Base-by-base conservation (phyloP, 2,329 filamentous ascomycete species). In the Diaporthe citriasiana region DNA sequence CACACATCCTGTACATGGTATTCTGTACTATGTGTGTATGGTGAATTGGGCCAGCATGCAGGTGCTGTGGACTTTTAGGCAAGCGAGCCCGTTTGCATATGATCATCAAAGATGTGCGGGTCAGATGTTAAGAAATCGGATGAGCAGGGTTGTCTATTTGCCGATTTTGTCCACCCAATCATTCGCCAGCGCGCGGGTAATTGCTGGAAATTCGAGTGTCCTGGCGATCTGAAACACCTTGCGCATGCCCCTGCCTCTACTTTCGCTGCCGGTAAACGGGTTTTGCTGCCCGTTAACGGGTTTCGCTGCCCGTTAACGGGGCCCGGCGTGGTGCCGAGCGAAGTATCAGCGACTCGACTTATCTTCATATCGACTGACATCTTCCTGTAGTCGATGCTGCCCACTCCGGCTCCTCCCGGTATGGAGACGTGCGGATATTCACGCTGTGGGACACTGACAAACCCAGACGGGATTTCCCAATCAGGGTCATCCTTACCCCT, bases 81-180 rank as follows among this genome's bases (percentile, higher is more conserved):
- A 68, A 71, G 72, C 55, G 38, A 56, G 63, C 57, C 47, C 30
- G n/a, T 63, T 40, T 60, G 73, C 65, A 73, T 71, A 70, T 74
- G 59, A 57, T 68, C 51, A 69, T 72, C 73, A 63, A 57, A 33
- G 56, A 63, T 71, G 76, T 78, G 77, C 78, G 78, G 68, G 76
- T 77, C 76, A 77, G 69, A 72, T 68, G 73, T 53, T 42, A 42
- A 35, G 53, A 60, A 30, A 42, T 51, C 50, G 38, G 70, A 59
- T 60, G 47, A 51, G 45, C 56, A 71, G 47, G 35, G 56, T 63
- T 60, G 45, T 55, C 57, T 55, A 35, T 51, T 42, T 53, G 56
- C 70, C 69, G 47, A 59, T 59, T 71, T 71, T 60, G 55, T 71
- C 40, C 51, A 50, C n/a, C 55, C 63, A 68, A 68, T 68, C 63